Evolutionary conservation across 257 asterid genomes (phyloP), one percentile per base, ranked within the genome.

Genomic region (Scutellaria baicalensis): DNA sequence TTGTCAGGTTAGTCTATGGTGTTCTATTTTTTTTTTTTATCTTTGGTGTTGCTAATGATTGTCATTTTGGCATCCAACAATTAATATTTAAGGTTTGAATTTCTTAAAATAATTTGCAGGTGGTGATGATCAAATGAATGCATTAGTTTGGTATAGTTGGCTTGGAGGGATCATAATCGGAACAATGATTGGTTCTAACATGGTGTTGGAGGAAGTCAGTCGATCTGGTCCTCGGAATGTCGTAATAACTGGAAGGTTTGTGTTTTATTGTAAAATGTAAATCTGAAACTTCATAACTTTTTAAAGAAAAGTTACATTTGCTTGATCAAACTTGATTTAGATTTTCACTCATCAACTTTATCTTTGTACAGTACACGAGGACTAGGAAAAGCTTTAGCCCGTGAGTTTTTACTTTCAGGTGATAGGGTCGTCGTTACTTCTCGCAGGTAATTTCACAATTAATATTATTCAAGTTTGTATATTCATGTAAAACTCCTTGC

Each of bases 321-420:
- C 68, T 3, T 27, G 21, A 17, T 57, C 36, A 42, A 49, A 54
- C 23, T 64, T 44, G 27, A 52, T 40, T 18, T 17, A 23, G 42
- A 63, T 61, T n/a, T 59, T 69, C 42, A 71, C 66, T 56, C 14
- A 55, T 59, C 57, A 72, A 67, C 63, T 68, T 72, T 58, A 17
- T 68, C 55, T 80, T 73, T 81, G 40, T 86, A 68, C 90, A 93
- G 99, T 81, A 93, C 99, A 64, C 79, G 97, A 69, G 97, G 97
- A 74, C 88, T 93, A 18, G 99, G 99, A 36, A 93, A 91, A 84
- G 97, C 99, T n/a, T 86, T 93, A 75, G 99, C 96, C 14, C 96
- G 96, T 16, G 99, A 93, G 68, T 91, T 91, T 76, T 73, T 93
- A 72, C 97, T 89, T 68, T 93, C 99, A 38, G 99, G 99, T 69